phyloP scores from a whole-genome alignment of 768 basidiomycete species.

The Panaeolus cyanescens region DNA sequence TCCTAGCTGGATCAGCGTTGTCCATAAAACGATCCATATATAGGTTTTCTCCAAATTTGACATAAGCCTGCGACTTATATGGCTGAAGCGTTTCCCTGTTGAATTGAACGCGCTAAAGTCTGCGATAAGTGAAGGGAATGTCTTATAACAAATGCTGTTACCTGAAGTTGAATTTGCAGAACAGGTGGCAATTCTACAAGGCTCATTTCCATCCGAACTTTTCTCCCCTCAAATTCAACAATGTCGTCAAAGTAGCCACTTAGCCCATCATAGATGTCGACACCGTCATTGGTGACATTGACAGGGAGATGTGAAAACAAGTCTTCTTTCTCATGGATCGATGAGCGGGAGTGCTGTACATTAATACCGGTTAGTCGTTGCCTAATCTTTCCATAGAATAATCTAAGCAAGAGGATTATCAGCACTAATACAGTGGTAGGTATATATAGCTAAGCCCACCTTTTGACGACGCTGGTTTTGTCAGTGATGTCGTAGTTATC shows the following conservation, averaged over 20 bases:
- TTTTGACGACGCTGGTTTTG: conserved; percentile 79
- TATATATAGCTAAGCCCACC: conserved; percentile 42
- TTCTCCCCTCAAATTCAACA: conserved; percentile 85
- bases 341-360: conserved; percentile 43
- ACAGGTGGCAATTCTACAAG: conserved; percentile 87
- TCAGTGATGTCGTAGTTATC: conserved; percentile 54
- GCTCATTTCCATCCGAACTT: conserved; percentile 85
- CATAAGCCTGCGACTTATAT: conserved; percentile 95
- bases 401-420: conserved; percentile 25
- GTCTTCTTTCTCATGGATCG: conserved; percentile 86
- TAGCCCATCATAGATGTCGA: conserved; percentile 93
- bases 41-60: conserved; percentile 85
- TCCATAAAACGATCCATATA: conserved; percentile 93
- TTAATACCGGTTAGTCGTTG: conserved; percentile 46
- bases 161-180: conserved; percentile 95
- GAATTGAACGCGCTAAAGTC: conserved; percentile 83
- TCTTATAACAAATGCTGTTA: conserved; percentile 25
- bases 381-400: conserved; percentile 88
- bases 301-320: conserved; percentile 93
- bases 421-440: not conserved
- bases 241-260: conserved; percentile 89
- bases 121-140: not conserved
- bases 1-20: conserved; percentile 70
- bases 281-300: conserved; percentile 86
- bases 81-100: conserved; percentile 89